phyloP scores from a whole-genome alignment of 805 yeast genomes.

The Nakazawaea pomicola region DNA sequence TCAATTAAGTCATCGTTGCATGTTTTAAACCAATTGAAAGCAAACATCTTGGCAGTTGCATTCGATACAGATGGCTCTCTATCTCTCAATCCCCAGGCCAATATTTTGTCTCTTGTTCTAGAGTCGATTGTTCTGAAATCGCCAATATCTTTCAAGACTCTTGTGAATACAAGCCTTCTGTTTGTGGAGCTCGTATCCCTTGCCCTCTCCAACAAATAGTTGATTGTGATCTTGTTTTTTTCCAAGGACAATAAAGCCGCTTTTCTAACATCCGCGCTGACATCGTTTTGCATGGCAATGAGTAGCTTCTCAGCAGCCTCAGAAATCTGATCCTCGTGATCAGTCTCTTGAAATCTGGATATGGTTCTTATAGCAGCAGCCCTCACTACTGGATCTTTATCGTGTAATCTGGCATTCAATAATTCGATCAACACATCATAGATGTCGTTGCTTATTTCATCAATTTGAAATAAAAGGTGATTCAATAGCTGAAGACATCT shows the following conservation, averaged over 20 bases:
- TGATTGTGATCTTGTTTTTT: conserved; percentile 47
- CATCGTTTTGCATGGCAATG: conserved; percentile 65
- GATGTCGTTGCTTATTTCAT: conserved; percentile 70
- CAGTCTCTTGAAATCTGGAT: conserved; percentile 64
- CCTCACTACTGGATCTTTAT: conserved; percentile 73
- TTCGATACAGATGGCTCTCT: conserved; percentile 68
- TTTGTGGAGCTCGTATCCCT: conserved; percentile 71
- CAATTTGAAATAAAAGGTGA: conserved; percentile 61
- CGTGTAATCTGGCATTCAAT: conserved; percentile 59
- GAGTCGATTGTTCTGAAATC: conserved; percentile 49
- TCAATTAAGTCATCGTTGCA: conserved; percentile 68
- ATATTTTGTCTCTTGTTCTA: conserved; percentile 55
- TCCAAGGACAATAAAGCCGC: conserved; percentile 73
- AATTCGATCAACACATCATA: conserved; percentile 59
- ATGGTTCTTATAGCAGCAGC: conserved; percentile 80
- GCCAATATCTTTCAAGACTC: conserved; percentile 62
- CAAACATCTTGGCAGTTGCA: conserved; percentile 70
- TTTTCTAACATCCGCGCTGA: conserved; percentile 83
- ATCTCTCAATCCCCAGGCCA: conserved; percentile 85
- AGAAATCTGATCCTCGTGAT: conserved; percentile 29
- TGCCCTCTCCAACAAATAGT: conserved; percentile 70
- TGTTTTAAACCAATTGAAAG: conserved; percentile 65
- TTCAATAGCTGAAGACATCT: conserved; percentile 75
- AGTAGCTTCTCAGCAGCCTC: conserved; percentile 43
- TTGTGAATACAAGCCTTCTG: conserved; percentile 67